Base-by-base conservation (phyloP, 345 rosid genomes). In the Atalantia buxifolia region DNA sequence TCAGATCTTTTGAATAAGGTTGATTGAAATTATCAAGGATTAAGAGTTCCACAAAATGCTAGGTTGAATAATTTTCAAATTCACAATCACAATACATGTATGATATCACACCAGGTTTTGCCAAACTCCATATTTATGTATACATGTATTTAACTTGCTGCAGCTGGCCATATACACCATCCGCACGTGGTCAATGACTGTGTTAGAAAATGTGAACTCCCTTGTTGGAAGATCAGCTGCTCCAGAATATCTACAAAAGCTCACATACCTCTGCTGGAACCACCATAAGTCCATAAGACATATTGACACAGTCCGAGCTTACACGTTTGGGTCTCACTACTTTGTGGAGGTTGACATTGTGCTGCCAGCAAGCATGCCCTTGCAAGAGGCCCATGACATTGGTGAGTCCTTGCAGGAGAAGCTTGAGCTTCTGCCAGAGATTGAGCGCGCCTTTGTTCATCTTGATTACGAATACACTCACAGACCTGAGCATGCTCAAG, bases 271-370 rank as follows among this genome's bases (percentile, higher is more conserved):
- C 31, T 94, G 97, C 78, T 96, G 99, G 99, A 96, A 96, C 83
- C 98, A 96, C 78, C 99, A 94, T 85, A 86, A 85, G 85, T 87
- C 97, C 57, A 81, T 96, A 24, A 89, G 94, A 74, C 98, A 96
- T 79, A 96, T 96, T 0, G 99, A 96, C 30, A 96, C 99, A 0
- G 97, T 96, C 75, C 88, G 98, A 42, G 99, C 98, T 10, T 96
- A 96, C 88, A 96, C 98, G n/a, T 96, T 96, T 30, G 99, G 99
- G 7, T 94, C 98, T 53, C 98, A 96, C 83, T 96, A 94, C 84
- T 96, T 96, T 66, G 99, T 96, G 14, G 99, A 96, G 83, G 99
- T 96, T 40, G 99, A 96, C 83, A 94, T 96, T 1, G 98, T 96
- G 64, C 86, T 96, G 62, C 98, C 99, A 0, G 90, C 97, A 40